Base-by-base conservation (phyloP, 805 yeast species). In the Candida railenensis region DNA sequence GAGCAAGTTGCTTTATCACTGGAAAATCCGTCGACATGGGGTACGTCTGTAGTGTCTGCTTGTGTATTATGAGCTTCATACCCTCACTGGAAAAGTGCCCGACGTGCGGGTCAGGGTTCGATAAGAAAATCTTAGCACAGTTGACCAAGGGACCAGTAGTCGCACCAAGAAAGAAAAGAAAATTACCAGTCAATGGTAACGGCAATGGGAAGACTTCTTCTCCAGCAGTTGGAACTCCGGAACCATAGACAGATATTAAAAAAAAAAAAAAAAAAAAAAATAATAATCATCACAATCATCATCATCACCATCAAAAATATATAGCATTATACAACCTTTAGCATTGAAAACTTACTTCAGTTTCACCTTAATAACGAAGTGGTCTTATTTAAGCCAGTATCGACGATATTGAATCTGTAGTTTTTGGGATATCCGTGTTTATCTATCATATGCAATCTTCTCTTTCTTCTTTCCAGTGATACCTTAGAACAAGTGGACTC, bases 21-120 rank as follows among this genome's bases (percentile, higher is more conserved):
- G 91, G 92, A n/a, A 80, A 83, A 55, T 85, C 91, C 3, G 92
- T 94, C 9, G 97, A 94, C 54, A 78, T 92, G 37, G 99, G 98
- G 0, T 91, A 80, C 56, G 97, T 94, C 3, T 94, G 99, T 65
- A 85, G 96, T 19, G 97, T 94, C 21, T 94, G 99, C 62, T 69
- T 92, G 16, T 91, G 97, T 59, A 87, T 73, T 15, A 68, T 85
- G 65, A 85, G 92, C 53, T 55, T 77, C 32, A 76, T 87, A 1
- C 97, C 97, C 0, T 76, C 73, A 0, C 73, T 73, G 37, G 79
- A 78, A 40, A 71, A 65, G 48, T 94, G 99, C 61, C 96, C 97
- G 0, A 88, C 94, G 5, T 92, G 99, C 64, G 86, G 78, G 48
- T 83, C 95, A 3, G 71, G 71, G 43, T 92, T 88, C 62, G 96